Evolutionary conservation across 306 rosid genomes (phyloP).

Genomic region (Citrullus amarus): DNA sequence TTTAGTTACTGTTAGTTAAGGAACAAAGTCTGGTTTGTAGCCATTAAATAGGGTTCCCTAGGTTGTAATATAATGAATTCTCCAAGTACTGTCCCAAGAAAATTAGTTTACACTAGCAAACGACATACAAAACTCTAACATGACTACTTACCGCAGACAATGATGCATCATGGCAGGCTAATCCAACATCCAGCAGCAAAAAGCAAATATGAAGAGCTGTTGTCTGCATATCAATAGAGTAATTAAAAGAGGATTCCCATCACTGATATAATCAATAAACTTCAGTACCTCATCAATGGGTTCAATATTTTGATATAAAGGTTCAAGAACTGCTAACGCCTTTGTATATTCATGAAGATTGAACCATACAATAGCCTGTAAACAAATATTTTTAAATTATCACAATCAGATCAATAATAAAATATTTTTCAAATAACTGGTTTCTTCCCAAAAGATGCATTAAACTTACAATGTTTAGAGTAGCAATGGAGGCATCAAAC

Average conservation of each 20-base stretch:
- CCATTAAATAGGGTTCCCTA: too few species aligned
- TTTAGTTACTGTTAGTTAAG: too few species aligned
- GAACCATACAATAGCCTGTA: conserved; percentile 88
- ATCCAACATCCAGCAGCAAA: conserved; percentile 88
- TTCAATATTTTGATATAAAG: conserved; percentile 86
- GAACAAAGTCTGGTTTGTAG: too few species aligned
- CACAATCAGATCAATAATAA: neutral
- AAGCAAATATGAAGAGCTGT: conserved; percentile 87
- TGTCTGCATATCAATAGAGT: conserved; percentile 40
- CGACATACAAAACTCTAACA: conserved; percentile 7
- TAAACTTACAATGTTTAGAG: conserved; percentile 30
- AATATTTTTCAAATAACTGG: neutral
- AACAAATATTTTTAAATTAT: neutral
- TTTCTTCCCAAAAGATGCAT: neutral
- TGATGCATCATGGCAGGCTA: conserved; percentile 83
- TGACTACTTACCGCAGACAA: conserved; percentile 78
- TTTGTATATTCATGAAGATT: conserved; percentile 75
- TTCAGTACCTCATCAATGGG: conserved; percentile 75
- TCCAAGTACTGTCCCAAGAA: too few species aligned
- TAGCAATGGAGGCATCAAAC: conserved; percentile 64
- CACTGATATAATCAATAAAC: conserved; percentile 11
- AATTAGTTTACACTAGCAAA: too few species aligned
- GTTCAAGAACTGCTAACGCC: conserved; percentile 74
- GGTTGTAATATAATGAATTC: too few species aligned
- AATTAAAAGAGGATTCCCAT: conserved; percentile 10